Evolutionary conservation across 2,329 filamentous ascomycete species (phyloP).

Genomic region (Penicillium expansum): DNA sequence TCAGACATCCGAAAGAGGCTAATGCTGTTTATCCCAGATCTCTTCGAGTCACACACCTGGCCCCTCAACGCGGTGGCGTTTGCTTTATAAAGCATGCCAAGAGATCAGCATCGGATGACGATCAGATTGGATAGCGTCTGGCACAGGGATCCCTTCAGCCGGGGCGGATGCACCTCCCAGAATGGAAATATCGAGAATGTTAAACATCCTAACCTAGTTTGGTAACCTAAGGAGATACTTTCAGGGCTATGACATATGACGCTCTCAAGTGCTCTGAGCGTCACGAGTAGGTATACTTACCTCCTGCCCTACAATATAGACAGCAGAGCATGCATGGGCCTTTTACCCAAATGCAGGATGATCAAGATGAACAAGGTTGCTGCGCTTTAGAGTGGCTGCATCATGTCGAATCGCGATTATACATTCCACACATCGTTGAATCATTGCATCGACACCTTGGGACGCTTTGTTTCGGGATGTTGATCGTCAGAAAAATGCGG

Average conservation of each 20-base stretch:
- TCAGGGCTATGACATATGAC: neutral
- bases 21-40: neutral
- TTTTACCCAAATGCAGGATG: neutral
- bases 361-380: neutral
- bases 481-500: neutral
- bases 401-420: neutral
- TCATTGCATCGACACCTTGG: too few relatives aligned
- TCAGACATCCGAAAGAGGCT: neutral
- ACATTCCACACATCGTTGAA: neutral
- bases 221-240: neutral
- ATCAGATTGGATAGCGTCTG: too few relatives aligned
- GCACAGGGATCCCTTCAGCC: too few relatives aligned
- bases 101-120: conserved; percentile 11
- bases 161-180: neutral
- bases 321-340: neutral
- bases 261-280: neutral
- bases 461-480: neutral
- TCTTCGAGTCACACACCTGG: neutral
- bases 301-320: neutral
- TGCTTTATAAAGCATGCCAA: neutral
- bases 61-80: neutral
- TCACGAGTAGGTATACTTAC: too few relatives aligned
- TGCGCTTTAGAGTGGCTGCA: neutral
- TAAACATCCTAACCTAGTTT: neutral
- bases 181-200: neutral